These are phyloP conservation scores for Elsinoe perseae DNA, from an alignment of 2,329 filamentous ascomycete species.

Conservation along the genomic window DNA sequence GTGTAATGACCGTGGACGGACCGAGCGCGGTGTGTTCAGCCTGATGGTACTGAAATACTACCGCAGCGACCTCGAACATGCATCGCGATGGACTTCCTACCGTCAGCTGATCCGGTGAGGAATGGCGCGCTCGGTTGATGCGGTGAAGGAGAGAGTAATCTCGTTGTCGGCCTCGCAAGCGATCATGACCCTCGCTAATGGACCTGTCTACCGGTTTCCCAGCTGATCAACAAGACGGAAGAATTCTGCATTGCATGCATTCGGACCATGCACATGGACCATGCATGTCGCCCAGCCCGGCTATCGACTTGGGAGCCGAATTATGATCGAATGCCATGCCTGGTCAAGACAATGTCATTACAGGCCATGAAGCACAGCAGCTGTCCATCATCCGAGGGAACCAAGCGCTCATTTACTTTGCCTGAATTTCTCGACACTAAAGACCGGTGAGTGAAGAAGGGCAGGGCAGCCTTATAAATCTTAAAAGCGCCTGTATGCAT, in stretches of 20 bases:
- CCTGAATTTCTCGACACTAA: not conserved
- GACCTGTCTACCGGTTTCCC: not conserved
- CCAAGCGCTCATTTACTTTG: slow-evolving; percentile 1
- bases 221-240: not conserved
- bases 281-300: not conserved
- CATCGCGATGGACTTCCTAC: no score
- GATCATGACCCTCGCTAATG: not conserved
- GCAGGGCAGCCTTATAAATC: not conserved
- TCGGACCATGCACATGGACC: not conserved
- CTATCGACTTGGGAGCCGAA: not conserved
- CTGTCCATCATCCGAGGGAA: not conserved
- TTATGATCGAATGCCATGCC: not conserved
- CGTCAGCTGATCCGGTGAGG: no score
- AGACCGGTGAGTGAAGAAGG: not conserved
- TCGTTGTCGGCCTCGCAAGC: no score
- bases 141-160: no score
- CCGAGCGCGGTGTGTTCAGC: not conserved
- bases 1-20: slow-evolving; percentile 24
- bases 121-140: no score
- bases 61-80: no score
- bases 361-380: not conserved
- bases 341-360: not conserved
- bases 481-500: slow-evolving; percentile 1
- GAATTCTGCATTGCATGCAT: not conserved
- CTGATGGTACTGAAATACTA: no score